Conservation (phyloP, 371 early-diverging fungal species). For the Mortierella polycephala region DNA sequence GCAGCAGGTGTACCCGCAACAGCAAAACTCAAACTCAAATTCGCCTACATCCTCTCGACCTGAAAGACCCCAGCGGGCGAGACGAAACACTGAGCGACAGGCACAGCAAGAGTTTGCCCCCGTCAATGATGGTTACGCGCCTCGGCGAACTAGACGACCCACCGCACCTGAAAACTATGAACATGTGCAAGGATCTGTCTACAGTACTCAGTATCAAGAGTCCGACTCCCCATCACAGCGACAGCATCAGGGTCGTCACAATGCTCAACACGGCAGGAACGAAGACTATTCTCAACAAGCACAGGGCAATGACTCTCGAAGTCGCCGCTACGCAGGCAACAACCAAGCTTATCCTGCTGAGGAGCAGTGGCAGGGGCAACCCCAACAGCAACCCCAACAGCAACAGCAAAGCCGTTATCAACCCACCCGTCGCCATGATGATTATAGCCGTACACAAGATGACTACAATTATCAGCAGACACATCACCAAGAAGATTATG, state of each 20-base stretch:
- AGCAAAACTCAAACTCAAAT: neutral
- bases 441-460: slow-evolving; percentile 1
- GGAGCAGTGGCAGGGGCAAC: neutral
- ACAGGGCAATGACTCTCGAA: neutral
- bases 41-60: neutral
- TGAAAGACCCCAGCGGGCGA: neutral
- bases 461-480: slow-evolving; percentile 3
- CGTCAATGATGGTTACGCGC: neutral
- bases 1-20: slow-evolving; percentile 1
- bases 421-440: neutral
- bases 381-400: slow-evolving; percentile 1
- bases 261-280: neutral
- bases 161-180: neutral
- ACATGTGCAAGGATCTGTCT: neutral
- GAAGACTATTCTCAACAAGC: neutral
- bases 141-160: neutral
- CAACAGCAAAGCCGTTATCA: neutral
- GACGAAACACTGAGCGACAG: slow-evolving; percentile 2
- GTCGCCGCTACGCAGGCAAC: neutral
- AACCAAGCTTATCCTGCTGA: neutral
- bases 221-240: neutral
- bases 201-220: neutral
- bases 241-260: slow-evolving; percentile 1
- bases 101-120: neutral
- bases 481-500: neutral